Evolutionary conservation across 2,329 filamentous ascomycete species (phyloP), one percentile per base, ranked within the genome.

Genomic region (Diaporthe longicolla): DNA sequence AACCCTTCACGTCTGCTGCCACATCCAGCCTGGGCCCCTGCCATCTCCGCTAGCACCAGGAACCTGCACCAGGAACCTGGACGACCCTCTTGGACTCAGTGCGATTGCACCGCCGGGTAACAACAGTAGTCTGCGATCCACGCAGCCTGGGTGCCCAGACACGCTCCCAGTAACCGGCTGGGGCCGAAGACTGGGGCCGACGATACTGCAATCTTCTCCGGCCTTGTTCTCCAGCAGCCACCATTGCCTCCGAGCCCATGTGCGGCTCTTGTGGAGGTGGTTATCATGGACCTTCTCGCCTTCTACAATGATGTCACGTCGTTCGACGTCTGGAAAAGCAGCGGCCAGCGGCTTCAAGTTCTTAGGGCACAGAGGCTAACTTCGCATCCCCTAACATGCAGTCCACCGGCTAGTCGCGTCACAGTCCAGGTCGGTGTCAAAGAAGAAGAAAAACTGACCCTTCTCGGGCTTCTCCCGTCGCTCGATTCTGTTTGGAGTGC

Each of bases 361-460:
- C 75, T 77, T 75, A 73, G 77, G 79, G 78, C 76, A 79, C 77
- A 74, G 45, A 63, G 37, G 78, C 82, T 83, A 78, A 83, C 79
- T 77, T 71, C 77, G 75, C 76, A 75, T 76, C 76, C 76, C 68
- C 76, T 79, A 76, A 76, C 75, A 83, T 84, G 83, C 82, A 85
- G 84, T 80, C 78, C 77, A 76, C 81, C 82, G 79, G 76, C 71
- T 77, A 74, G 75, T 80, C 75, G 77, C 74, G 75, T 79, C 77
- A 75, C 77, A 77, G 70, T 76, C 71, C 74, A 66, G 69, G 72
- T 72, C 69, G 74, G 66, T 70, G 69, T 66, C 71, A 76, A 74
- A 76, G 73, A 76, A 48, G 45, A 59, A 6, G 21, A 75, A 66
- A 50, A 58, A 32, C 40, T 54, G 19, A 26, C 40, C 32, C 43